Percentiles rank a stretch among this genome's conserved stretches.
phyloP scores from a whole-genome alignment of 139 green algal genomes.

The Spirogloea muscicola region DNA sequence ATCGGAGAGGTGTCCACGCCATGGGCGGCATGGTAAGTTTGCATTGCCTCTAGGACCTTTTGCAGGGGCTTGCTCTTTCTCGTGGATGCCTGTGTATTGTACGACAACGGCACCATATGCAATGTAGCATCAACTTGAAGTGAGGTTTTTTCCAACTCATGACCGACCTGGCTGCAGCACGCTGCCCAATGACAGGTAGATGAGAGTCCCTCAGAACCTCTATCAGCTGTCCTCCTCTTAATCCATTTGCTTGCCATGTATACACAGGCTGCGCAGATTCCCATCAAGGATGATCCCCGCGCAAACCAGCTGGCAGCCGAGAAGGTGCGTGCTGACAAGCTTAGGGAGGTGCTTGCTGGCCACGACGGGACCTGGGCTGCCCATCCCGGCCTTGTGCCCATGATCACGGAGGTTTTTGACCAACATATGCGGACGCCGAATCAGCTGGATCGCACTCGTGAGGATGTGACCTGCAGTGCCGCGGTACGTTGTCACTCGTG shows the following conservation, averaged over 20 bases:
- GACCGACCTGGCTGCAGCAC: too few species aligned
- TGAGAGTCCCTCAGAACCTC: too few species aligned
- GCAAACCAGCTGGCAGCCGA: slow-evolving; percentile 66
- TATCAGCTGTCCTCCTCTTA: too few species aligned
- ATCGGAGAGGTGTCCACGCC: slow-evolving; percentile 77
- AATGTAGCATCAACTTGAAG: too few species aligned
- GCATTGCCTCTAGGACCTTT: too few species aligned
- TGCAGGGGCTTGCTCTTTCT: too few species aligned
- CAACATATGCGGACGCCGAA: slow-evolving; percentile 76
- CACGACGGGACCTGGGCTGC: slow-evolving; percentile 85
- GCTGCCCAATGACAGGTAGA: too few species aligned
- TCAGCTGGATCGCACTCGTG: slow-evolving; percentile 62
- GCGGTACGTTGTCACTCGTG: too few species aligned
- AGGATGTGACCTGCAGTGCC: slow-evolving; percentile 55
- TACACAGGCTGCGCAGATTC: slow-evolving; percentile 64
- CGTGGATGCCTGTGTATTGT: too few species aligned
- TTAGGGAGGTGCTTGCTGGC: slow-evolving; percentile 75
- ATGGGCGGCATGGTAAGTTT: slow-evolving; percentile 81
- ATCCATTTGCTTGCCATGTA: neutral
- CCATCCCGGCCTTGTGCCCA: slow-evolving; percentile 69
- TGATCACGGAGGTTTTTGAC: slow-evolving; percentile 68
- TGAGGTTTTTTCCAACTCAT: too few species aligned
- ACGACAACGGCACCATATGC: too few species aligned
- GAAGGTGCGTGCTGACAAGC: slow-evolving; percentile 80
- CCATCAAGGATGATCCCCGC: slow-evolving; percentile 77